Conservation (phyloP, 495 filamentous ascomycete genomes). For the Aspergillus affinis region DNA sequence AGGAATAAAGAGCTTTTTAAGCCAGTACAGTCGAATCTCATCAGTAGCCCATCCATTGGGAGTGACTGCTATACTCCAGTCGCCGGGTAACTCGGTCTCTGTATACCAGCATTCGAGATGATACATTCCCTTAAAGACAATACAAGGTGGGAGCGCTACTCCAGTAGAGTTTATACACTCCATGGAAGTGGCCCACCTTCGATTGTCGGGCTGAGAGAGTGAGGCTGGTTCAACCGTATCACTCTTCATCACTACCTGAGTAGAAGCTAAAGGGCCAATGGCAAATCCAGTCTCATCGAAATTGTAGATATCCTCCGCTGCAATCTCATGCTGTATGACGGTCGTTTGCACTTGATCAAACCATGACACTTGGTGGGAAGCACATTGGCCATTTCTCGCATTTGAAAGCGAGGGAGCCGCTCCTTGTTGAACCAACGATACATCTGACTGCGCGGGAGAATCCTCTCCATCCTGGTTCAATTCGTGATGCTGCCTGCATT, state of each 20-base stretch:
- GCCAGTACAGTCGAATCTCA: slow-evolving; percentile 3
- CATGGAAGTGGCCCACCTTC: slow-evolving; percentile 1
- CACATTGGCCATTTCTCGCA: slow-evolving; percentile 4
- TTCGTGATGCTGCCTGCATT: neutral
- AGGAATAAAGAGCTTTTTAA: neutral
- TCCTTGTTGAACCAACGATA: slow-evolving; percentile 1
- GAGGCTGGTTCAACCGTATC: slow-evolving; percentile 2
- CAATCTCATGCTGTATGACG: slow-evolving; percentile 3
- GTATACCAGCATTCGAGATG: slow-evolving; percentile 2
- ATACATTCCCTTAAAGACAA: slow-evolving; percentile 3
- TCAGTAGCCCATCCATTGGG: slow-evolving; percentile 4
- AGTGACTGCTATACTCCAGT: slow-evolving; percentile 1
- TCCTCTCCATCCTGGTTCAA: slow-evolving; percentile 2
- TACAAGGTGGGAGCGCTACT: slow-evolving; percentile 1
- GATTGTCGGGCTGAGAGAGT: slow-evolving; percentile 6
- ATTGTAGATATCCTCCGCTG: slow-evolving; percentile 7
- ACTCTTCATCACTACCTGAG: slow-evolving; percentile 5
- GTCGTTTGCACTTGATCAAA: slow-evolving; percentile 4
- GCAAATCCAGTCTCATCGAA: slow-evolving; percentile 7
- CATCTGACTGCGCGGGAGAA: neutral
- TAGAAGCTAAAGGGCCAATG: neutral
- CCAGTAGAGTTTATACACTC: slow-evolving; percentile 5
- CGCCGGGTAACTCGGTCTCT: neutral
- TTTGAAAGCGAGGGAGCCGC: slow-evolving; percentile 5
- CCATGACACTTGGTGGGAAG: slow-evolving; percentile 3